Evolutionary conservation across 2,329 filamentous ascomycete species (phyloP).

Genomic region (Colletotrichum karsti): DNA sequence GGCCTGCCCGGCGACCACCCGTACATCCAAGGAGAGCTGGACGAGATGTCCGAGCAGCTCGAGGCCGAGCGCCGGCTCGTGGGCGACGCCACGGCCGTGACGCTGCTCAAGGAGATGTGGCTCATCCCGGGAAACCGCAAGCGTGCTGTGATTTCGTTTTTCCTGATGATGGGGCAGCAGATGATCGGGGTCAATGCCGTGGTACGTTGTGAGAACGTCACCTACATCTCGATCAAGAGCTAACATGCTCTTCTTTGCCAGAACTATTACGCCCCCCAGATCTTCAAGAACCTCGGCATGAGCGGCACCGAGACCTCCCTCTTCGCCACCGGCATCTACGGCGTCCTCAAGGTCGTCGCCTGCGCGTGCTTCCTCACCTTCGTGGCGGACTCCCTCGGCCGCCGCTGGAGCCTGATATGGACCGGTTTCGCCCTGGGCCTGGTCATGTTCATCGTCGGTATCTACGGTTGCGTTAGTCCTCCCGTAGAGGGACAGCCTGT

Average conservation of each 20-base stretch:
- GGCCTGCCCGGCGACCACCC: slow-evolving; percentile 61
- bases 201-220: slow-evolving; percentile 45
- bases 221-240: slow-evolving; percentile 40
- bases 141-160: slow-evolving; percentile 69
- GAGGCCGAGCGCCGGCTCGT: slow-evolving; percentile 67
- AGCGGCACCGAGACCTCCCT: slow-evolving; percentile 63
- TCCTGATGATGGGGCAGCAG: slow-evolving; percentile 73
- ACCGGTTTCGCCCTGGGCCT: slow-evolving; percentile 69
- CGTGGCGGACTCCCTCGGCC: slow-evolving; percentile 74
- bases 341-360: slow-evolving; percentile 73
- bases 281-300: slow-evolving; percentile 73
- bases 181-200: slow-evolving; percentile 71
- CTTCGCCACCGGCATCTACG: slow-evolving; percentile 79
- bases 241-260: slow-evolving; percentile 18
- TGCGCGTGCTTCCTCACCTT: slow-evolving; percentile 73
- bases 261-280: slow-evolving; percentile 75
- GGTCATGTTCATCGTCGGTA: slow-evolving; percentile 76
- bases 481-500: too few species aligned
- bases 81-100: slow-evolving; percentile 60
- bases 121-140: slow-evolving; percentile 68
- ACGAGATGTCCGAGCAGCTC: slow-evolving; percentile 69
- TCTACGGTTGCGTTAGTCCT: too few species aligned
- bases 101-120: slow-evolving; percentile 72
- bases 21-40: slow-evolving; percentile 67
- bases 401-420: slow-evolving; percentile 68